Conservation (phyloP, 352 stramenopile genomes). For the Phytopythium cucurbitacearum region DNA sequence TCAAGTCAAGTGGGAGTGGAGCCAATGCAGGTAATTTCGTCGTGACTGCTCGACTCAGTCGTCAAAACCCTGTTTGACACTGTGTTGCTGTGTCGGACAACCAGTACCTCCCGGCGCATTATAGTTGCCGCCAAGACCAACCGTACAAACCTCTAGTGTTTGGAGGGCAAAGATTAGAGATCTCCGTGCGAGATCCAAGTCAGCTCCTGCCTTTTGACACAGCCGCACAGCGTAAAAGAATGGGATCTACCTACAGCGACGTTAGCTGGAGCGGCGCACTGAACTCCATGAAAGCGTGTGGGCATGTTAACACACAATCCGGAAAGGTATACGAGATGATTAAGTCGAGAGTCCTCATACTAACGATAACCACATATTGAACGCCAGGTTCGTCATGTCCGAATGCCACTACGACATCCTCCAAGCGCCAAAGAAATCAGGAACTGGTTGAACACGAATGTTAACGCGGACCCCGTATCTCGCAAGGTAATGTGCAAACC, state of each 20-base stretch:
- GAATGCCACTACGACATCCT: conserved; percentile 33
- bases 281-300: neutral
- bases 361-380: neutral
- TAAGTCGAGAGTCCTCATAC: too few relatives aligned
- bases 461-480: neutral
- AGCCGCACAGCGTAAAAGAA: conserved; percentile 7
- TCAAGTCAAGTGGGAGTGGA: conserved; percentile 37
- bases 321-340: neutral
- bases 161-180: conserved; percentile 66
- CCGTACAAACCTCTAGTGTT: conserved; percentile 72
- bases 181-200: conserved; percentile 26
- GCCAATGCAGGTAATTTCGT: conserved; percentile 15
- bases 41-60: conserved; percentile 15
- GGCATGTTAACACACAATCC: too few relatives aligned
- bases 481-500: conserved; percentile 16
- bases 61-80: conserved; percentile 1
- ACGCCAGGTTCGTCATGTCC: conserved; percentile 24
- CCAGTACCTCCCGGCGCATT: conserved; percentile 55
- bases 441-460: conserved; percentile 26
- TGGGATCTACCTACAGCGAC: conserved; percentile 1
- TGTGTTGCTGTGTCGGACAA: neutral
- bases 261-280: neutral
- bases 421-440: conserved; percentile 23
- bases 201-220: conserved; percentile 54
- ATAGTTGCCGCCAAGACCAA: conserved; percentile 51